These are phyloP conservation scores for Trichophaea hybrida DNA, from an alignment of 2,329 filamentous ascomycete species.

Conservation along the genomic window DNA sequence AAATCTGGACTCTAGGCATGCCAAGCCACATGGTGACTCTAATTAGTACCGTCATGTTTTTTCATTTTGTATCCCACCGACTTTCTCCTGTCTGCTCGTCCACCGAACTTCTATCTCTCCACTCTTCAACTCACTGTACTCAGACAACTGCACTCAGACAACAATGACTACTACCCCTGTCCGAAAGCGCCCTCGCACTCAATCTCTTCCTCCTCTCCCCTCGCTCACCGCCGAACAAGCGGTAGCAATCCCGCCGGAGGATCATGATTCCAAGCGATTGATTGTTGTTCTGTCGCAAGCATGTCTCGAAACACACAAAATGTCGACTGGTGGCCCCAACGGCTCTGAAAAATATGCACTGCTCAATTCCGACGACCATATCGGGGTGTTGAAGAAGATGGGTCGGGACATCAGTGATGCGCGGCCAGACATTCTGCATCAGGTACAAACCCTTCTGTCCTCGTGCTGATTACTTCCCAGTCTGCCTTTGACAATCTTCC, in stretches of 20 bases:
- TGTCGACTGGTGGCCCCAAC: constrained; percentile 54
- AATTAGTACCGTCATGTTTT: too few relatives aligned
- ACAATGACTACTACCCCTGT: constrained; percentile 18
- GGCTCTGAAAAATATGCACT: constrained; percentile 93
- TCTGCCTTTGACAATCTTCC: background rate
- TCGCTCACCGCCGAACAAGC: constrained; percentile 90
- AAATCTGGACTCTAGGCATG: too few relatives aligned
- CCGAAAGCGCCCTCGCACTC: constrained; percentile 51
- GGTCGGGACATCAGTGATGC: constrained; percentile 97
- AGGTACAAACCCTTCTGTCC: constrained; percentile 51
- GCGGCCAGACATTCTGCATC: constrained; percentile 92
- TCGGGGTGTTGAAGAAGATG: constrained; percentile 99
- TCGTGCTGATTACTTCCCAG: background rate
- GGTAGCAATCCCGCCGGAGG: constrained; percentile 62
- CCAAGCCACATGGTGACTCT: too few relatives aligned
- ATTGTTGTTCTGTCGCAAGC: constrained; percentile 96
- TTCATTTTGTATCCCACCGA: too few relatives aligned
- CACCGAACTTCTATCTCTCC: background rate
- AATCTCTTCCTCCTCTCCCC: constrained; percentile 86
- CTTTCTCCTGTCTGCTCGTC: background rate
- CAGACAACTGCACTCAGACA: background rate
- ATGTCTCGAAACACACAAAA: constrained; percentile 93
- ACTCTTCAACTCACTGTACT: background rate
- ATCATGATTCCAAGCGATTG: constrained; percentile 80
- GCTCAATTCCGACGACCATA: constrained; percentile 97